Base-by-base conservation (phyloP, 768 basidiomycete genomes). In the Calocybe gangraenosa region DNA sequence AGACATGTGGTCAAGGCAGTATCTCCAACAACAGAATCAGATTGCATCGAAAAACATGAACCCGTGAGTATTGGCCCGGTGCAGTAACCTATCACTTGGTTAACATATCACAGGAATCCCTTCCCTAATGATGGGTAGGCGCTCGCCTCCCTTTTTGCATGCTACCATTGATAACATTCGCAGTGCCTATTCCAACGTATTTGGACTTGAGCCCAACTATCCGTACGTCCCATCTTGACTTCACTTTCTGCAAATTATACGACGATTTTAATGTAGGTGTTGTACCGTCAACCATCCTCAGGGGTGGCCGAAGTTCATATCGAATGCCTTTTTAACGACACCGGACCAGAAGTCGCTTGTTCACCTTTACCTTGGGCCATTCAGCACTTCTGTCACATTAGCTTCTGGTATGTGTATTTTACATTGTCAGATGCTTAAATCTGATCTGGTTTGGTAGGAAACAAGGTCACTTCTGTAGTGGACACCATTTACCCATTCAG, bases 1-100 rank as follows among this genome's bases (percentile, higher is more conserved):
- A 77, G 76, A 73, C 52, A 79, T 80, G 74, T 79, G 75, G 77
- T 70, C 75, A 0, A 65, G 75, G 11, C 78, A 80, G 56, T 81
- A 80, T 51, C 59, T 79, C 13, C 79, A 80, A 48, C 72, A 80
- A 52, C 73, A 76, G 55, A 81, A 78, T 50, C 78, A 80, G 53
- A 71, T 80, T 31, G 74, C 72, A 0, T 67, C 75, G 13, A 69
- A 73, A 59, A 78, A 78, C 51, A 79, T 78, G 77, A 71, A 62
- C 14, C 71, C 68, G 74, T 74, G 35, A 52, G 68, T 47, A 30
- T 6, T 22, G 5, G 21, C 5, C 32, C 14, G 15, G 25, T 10
- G 14, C n/a, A 20, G 30, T 7, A 11, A 2, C 7, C 34, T 32
- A 11, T 14, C n/a, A 35, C 34, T 35, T 14, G 11, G 11, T 6